Evolutionary conservation across 2,329 filamentous ascomycete species (phyloP), one percentile per base, ranked within the genome.

Genomic region (Cryphonectria parasitica): DNA sequence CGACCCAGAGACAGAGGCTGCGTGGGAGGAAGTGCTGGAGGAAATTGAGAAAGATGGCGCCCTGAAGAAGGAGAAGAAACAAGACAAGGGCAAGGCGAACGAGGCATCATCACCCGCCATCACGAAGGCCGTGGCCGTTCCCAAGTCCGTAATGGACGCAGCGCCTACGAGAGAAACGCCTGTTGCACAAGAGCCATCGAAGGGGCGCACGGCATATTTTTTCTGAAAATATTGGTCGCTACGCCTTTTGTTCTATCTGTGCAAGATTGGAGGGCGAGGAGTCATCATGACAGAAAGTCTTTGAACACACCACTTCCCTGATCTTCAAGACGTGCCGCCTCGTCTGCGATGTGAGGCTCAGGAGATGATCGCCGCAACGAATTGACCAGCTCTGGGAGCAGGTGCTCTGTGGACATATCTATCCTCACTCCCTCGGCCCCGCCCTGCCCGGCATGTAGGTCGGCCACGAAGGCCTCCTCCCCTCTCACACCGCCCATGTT

Each of bases 401-500:
- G 77, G 71, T 82, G 81, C 69, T 90, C 86, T 1, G 87, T 90
- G 61, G 86, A 82, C 73, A 88, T 79, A 68, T 91, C 88, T 28
- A 88, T 81, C 76, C 89, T 83, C 25, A 89, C 85, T 8, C 85
- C 87, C 60, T 82, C 79, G 74, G 82, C 81, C 19, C 89, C 89
- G 6, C 74, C 74, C 74, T 89, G 87, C 2, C 78, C 77, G 1
- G 83, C 82, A n/a, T 86, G 80, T 61, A 92, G 75, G 70, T 87
- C 83, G 2, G 79, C 81, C 74, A 93, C 93, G 75, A 95, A 91
- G 3, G 81, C 82, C n/a, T 94, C 91, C 77, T 97, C 92, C 22
- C 92, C 92, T 75, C 93, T 86, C 36, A 94, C 90, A 13, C 93
- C 92, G n/a, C 93, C 92, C 71, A 98, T 86, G 77, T 97, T 98